phyloP scores from a whole-genome alignment of 1,284 basidiomycete species.

The Entoloma clypeatum region DNA sequence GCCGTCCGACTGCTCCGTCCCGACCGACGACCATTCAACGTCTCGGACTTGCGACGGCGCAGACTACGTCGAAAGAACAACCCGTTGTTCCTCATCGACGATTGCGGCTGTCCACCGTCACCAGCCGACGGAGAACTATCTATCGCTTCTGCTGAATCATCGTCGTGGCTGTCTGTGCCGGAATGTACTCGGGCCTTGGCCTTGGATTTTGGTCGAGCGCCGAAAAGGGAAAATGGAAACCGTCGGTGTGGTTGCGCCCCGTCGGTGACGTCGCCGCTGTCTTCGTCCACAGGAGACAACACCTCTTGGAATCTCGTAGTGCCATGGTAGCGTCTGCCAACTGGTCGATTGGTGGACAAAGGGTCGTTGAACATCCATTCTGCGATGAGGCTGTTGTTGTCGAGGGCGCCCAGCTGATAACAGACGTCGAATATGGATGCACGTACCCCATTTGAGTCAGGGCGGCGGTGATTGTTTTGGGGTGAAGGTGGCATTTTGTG shows the following conservation, averaged over 20 bases:
- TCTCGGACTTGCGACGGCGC: not conserved
- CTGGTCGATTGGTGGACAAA: conserved; percentile 1
- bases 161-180: not conserved
- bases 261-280: not conserved
- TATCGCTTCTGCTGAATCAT: not conserved
- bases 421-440: conserved; percentile 31
- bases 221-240: conserved; percentile 10
- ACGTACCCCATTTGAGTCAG: conserved; percentile 21
- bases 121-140: not conserved
- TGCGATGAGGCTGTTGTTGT: conserved; percentile 27
- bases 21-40: too few relatives aligned
- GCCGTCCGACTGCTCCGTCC: not conserved
- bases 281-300: conserved; percentile 10
- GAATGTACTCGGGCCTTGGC: not conserved
- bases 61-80: conserved; percentile 14
- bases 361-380: conserved; percentile 30
- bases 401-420: conserved; percentile 29
- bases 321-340: not conserved
- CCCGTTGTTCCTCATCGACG: conserved; percentile 9
- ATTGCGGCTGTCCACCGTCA: conserved; percentile 1
- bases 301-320: conserved; percentile 14
- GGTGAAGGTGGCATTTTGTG: too few relatives aligned
- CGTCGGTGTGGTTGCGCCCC: conserved; percentile 2
- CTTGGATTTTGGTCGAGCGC: conserved; percentile 6
- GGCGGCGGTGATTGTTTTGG: too few relatives aligned